Base-by-base conservation (phyloP, 2,329 filamentous ascomycete genomes). In the Cladophialophora yegresii region DNA sequence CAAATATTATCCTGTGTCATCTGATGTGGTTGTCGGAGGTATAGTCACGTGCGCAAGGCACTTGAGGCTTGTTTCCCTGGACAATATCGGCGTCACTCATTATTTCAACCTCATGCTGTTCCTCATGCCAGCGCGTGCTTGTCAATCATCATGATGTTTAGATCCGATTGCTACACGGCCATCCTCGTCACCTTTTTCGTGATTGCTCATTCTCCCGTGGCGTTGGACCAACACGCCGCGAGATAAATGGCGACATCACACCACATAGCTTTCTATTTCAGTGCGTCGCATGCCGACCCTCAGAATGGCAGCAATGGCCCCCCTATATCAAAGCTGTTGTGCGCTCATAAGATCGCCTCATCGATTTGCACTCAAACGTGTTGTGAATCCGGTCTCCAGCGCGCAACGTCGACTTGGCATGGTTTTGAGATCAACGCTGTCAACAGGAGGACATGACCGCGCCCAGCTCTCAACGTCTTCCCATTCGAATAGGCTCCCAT, bases 401-500 rank as follows among this genome's bases (percentile, higher is more conserved):
- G 8, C 36, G 6, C 36, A 6, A 43, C 36, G 16, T 43, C 36
- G 36, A 43, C 16, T 43, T n/a, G 16, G 16, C 36, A 43, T 43
- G 36, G 5, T 16, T 7, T 43, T 16, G 13, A n/a, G n/a, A n/a
- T 43, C 36, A 9, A n/a, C 16, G 5, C 16, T 43, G 8, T 43
- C 16, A 16, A 43, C 16, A 20, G 36, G 36, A 43, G 13, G 7
- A 1, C 36, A 43, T n/a, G 36, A 43, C 16, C 6, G 36, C 16
- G 16, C 36, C 13, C 16, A 16, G 13, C 8, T 43, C 16, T 40
- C 43, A 36, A 55, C 30, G 10, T 30, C 28, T 56, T 40, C 30
- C 60, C 47, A n/a, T 26, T 7, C 47, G 5, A 58, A 56, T 40
- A 51, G 51, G 47, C 45, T 20, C n/a, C 40, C 56, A 22, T 23